Evolutionary conservation across 768 basidiomycete species (phyloP), one percentile per base, ranked within the genome.

Genomic region (Suillus americanus): DNA sequence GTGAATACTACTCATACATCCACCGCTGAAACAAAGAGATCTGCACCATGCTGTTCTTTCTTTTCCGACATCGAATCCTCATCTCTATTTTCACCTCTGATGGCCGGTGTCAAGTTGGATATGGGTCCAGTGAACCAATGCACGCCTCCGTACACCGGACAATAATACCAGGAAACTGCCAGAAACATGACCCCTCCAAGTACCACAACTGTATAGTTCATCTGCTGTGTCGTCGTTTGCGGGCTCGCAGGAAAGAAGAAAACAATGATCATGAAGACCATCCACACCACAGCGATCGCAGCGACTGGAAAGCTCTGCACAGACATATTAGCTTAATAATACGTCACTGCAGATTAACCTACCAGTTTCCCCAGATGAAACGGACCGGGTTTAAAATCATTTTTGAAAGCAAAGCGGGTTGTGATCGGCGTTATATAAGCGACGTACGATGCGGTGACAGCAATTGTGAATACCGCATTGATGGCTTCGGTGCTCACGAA

Each of bases 191-290:
- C 73, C 9, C 74, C 78, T 8, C 74, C 74, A 10, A 79, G 70
- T 5, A 79, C 76, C 69, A 50, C 48, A 16, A 25, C 48, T 14
- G 48, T 50, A 16, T 50, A 50, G 25, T 50, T 50, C 48, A 50
- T 50, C 2, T 25, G 5, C 4, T 50, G 48, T 50, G 23, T 50
- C 23, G 48, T 50, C 9, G 48, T 25, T 25, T 50, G 48, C 13
- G 48, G 48, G 23, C 8, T 50, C 13, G 48, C 13, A 0, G 48
- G 48, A 50, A 77, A 79, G 68, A 73, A 41, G 64, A 73, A 71
- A 23, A 74, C 72, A 23, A 73, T 45, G 30, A 68, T 67, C 75
- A 75, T 68, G 69, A 79, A 79, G 5, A 72, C 69, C 79, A 80
- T 80, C 68, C 76, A 80, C 2, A 67, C 69, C 0, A 71, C 71